A percentile compares a stretch with the other conserved stretches of the same genome.
These are phyloP conservation scores for Backusella psychrophila DNA, from an alignment of 192 early-diverging fungal species.

Conservation along the genomic window DNA sequence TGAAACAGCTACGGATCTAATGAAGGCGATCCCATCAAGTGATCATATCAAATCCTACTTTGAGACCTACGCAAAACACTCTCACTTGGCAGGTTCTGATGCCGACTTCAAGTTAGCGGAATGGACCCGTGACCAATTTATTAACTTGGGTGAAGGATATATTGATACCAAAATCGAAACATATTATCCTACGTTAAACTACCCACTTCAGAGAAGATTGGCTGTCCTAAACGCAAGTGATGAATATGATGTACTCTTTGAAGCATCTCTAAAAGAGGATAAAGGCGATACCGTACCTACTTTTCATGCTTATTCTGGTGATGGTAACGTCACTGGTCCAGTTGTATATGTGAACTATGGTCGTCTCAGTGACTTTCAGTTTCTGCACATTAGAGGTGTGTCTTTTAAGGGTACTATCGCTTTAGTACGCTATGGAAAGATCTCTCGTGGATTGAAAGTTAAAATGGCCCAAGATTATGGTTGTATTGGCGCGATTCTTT, in stretches of 20 bases:
- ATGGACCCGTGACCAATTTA: constrained; percentile 50
- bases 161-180: constrained; percentile 49
- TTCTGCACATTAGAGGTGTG: constrained; percentile 35
- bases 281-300: constrained; percentile 43
- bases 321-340: constrained; percentile 56
- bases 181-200: constrained; percentile 55
- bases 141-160: constrained; percentile 39
- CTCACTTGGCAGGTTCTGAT: constrained; percentile 51
- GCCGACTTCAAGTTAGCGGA: constrained; percentile 41
- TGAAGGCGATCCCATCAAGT: constrained; percentile 8
- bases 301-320: constrained; percentile 60
- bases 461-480: constrained; percentile 50
- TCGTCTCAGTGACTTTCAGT: constrained; percentile 45
- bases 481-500: constrained; percentile 56
- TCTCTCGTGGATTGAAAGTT: constrained; percentile 56
- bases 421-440: constrained; percentile 53
- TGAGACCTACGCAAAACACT: not conserved
- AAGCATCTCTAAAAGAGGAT: not conserved
- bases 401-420: constrained; percentile 35
- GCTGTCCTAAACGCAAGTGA: constrained; percentile 28
- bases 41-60: constrained; percentile 1
- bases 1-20: not conserved
- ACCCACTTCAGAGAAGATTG: constrained; percentile 46
- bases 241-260: not conserved
- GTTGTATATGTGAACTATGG: constrained; percentile 69